A percentile compares a stretch with the other conserved stretches of the same genome.
These are phyloP conservation scores for Jamesozyma hellenica DNA, from an alignment of 805 yeast genomes.

Conservation along the genomic window DNA sequence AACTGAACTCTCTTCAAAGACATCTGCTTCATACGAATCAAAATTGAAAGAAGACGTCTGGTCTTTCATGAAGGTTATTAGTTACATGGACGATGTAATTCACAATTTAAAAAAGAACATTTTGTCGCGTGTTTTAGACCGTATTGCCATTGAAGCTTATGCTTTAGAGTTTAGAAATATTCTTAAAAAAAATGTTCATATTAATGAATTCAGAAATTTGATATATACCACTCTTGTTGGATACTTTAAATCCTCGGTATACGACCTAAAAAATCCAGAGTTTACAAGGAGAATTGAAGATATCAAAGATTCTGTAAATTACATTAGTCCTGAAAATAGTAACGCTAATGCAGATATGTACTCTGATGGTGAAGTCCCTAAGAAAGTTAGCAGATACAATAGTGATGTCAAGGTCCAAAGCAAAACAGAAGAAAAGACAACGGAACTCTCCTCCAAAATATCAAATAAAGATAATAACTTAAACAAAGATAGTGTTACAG, in stretches of 20 bases:
- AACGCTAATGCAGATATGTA: conserved; percentile 7
- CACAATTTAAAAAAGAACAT: conserved; percentile 11
- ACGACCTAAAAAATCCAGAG: conserved; percentile 10
- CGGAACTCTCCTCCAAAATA: too few species aligned
- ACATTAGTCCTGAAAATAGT: conserved; percentile 4
- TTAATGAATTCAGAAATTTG: conserved; percentile 7
- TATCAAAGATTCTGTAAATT: conserved; percentile 4
- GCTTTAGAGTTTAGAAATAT: conserved; percentile 6
- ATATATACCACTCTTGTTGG: conserved; percentile 6
- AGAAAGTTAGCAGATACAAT: conserved; percentile 14
- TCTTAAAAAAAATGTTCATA: conserved; percentile 4
- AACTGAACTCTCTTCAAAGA: neutral
- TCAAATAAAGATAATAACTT: neutral
- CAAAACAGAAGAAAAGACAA: neutral
- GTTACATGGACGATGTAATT: conserved; percentile 15
- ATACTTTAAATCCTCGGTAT: conserved; percentile 11
- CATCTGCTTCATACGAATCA: neutral
- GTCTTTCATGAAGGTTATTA: conserved; percentile 13
- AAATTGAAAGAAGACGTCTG: conserved; percentile 3
- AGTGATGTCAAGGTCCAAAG: neutral
- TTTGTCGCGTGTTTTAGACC: conserved; percentile 8
- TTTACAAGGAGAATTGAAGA: conserved; percentile 7
- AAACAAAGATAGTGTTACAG: neutral
- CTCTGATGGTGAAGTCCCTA: conserved; percentile 8
- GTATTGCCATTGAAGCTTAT: conserved; percentile 10